Percentiles rank a stretch among this genome's conserved stretches.
phyloP scores from a whole-genome alignment of 805 yeast species.

The Candida takata region DNA sequence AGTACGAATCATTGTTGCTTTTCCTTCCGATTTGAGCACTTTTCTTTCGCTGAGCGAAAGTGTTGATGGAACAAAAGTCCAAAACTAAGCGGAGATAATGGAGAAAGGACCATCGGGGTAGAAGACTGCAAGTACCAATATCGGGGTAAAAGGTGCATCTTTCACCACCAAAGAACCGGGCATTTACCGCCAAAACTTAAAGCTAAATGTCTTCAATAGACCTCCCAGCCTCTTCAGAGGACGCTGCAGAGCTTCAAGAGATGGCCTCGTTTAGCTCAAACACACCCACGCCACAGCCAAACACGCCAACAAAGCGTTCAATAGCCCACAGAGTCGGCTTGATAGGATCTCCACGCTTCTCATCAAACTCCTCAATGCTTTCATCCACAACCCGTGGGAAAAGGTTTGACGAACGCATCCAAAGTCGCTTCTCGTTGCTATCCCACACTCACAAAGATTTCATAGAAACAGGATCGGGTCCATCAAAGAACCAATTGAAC shows the following conservation, averaged over 20 bases:
- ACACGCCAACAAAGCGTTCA: constrained; percentile 8
- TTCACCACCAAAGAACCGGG: too few species aligned
- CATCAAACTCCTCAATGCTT: constrained; percentile 10
- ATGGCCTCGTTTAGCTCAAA: constrained; percentile 5
- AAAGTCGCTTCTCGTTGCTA: constrained; percentile 13
- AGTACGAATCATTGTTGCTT: too few species aligned
- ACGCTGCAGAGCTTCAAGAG: neutral
- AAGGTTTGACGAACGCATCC: constrained; percentile 18
- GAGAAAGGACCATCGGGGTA: too few species aligned
- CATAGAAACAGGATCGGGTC: neutral
- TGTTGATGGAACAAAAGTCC: too few species aligned
- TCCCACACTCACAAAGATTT: neutral
- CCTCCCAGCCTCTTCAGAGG: neutral
- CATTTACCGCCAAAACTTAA: too few species aligned
- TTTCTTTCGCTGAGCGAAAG: too few species aligned
- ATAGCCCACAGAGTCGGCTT: neutral
- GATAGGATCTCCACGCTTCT: constrained; percentile 9
- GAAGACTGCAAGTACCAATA: too few species aligned
- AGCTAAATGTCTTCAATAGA: neutral
- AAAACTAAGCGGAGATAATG: too few species aligned
- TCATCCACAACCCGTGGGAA: constrained; percentile 8
- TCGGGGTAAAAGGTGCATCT: too few species aligned
- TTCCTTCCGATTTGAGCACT: too few species aligned
- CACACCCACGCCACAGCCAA: constrained; percentile 1
- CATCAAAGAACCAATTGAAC: too few species aligned